Evolutionary conservation across 2,329 filamentous ascomycete genomes (phyloP).

Genomic region (Neurospora crassa): DNA sequence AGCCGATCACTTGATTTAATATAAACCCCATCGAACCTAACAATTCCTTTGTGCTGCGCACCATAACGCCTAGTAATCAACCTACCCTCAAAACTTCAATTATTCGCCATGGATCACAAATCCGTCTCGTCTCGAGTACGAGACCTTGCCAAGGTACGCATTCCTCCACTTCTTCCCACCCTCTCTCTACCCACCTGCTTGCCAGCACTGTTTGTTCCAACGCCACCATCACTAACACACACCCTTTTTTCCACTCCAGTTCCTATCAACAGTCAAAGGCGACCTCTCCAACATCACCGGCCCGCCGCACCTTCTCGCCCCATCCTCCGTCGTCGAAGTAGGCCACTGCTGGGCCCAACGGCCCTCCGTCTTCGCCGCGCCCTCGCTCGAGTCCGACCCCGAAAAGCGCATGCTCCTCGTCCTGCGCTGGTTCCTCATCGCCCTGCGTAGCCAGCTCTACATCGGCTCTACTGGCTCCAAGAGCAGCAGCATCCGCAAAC

Average conservation of each 20-base stretch:
- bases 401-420: conserved; percentile 36
- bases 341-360: conserved; percentile 41
- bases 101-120: conserved; percentile 16
- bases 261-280: conserved; percentile 31
- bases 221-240: not conserved
- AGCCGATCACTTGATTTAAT: not conserved
- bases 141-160: conserved; percentile 23
- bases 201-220: not conserved
- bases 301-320: conserved; percentile 38
- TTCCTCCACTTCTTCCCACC: not conserved
- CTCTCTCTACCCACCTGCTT: not conserved
- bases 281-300: conserved; percentile 43
- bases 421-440: conserved; percentile 36
- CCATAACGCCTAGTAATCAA: not conserved
- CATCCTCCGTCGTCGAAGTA: conserved; percentile 40
- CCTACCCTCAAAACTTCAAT: not conserved
- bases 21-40: not conserved
- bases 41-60: not conserved
- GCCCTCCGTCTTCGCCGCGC: conserved; percentile 36
- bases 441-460: conserved; percentile 38
- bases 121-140: conserved; percentile 21
- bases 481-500: conserved; percentile 40
- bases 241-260: conserved; percentile 13
- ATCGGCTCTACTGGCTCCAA: conserved; percentile 27
- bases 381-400: conserved; percentile 33